phyloP scores from a whole-genome alignment of 345 rosid species.

The Physaria fendleri region DNA sequence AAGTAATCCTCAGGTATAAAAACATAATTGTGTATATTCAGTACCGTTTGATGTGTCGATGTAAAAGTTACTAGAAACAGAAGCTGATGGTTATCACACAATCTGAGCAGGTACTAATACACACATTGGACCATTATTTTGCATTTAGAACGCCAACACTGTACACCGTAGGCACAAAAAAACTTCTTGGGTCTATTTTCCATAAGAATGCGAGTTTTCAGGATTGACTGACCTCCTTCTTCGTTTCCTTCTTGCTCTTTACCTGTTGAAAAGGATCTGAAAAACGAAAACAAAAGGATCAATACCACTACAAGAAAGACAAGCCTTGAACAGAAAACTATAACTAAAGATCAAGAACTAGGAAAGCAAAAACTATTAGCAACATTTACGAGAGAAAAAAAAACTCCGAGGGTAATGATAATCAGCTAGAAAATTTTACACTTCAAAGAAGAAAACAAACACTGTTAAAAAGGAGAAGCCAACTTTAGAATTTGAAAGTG shows the following conservation, averaged over 20 bases:
- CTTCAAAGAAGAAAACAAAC: neutral
- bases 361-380: neutral
- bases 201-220: neutral
- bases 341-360: neutral
- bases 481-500: neutral
- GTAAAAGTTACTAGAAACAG: neutral
- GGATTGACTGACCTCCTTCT: constrained; percentile 63
- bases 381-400: neutral
- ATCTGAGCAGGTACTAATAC: neutral
- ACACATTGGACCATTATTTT: neutral
- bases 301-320: constrained; percentile 13
- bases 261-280: constrained; percentile 96
- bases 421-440: neutral
- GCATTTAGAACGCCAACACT: neutral
- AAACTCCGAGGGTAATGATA: neutral
- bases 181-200: neutral
- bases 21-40: neutral
- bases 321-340: neutral
- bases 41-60: neutral
- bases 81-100: neutral
- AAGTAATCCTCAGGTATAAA: neutral
- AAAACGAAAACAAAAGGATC: constrained; percentile 2
- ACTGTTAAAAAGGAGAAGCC: neutral
- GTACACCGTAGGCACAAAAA: neutral
- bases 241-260: constrained; percentile 93